Conservation (phyloP, 2,329 filamentous ascomycete species). For the Pseudogymnoascus sp. region DNA sequence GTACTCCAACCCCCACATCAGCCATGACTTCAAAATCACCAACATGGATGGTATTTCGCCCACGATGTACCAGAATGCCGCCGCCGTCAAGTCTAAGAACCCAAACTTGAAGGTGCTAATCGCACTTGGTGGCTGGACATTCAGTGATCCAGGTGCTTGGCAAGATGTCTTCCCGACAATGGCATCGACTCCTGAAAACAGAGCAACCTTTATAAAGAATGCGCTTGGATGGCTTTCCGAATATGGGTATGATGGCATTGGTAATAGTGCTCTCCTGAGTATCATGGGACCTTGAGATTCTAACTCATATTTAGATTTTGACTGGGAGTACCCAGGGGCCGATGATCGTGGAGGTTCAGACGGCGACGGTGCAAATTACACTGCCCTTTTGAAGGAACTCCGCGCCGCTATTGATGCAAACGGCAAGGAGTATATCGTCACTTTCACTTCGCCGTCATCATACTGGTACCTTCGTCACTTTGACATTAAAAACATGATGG, state of each 20-base stretch:
- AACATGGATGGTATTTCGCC: constrained; percentile 21
- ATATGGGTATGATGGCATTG: neutral
- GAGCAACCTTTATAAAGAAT: neutral
- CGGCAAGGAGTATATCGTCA: constrained; percentile 17
- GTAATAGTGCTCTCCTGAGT: neutral
- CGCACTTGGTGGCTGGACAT: constrained; percentile 34
- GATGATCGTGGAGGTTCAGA: neutral
- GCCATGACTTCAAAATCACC: neutral
- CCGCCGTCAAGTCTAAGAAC: constrained; percentile 26
- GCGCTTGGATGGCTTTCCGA: neutral
- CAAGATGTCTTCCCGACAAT: neutral
- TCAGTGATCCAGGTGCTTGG: constrained; percentile 25
- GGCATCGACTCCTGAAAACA: neutral
- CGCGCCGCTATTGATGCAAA: constrained; percentile 21
- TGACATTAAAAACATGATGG: constrained; percentile 22
- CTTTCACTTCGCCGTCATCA: constrained; percentile 21
- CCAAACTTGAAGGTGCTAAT: constrained; percentile 26
- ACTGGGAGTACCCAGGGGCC: constrained; percentile 10
- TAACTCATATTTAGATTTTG: constrained; percentile 19
- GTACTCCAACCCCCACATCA: constrained; percentile 18
- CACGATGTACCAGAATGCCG: constrained; percentile 12
- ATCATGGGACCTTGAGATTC: constrained; percentile 29
- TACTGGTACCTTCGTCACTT: constrained; percentile 29
- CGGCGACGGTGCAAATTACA: neutral
- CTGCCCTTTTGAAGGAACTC: neutral